These are phyloP conservation scores for Carex scoparia DNA, from an alignment of 176 grass and related monocot genomes.

Conservation along the genomic window DNA sequence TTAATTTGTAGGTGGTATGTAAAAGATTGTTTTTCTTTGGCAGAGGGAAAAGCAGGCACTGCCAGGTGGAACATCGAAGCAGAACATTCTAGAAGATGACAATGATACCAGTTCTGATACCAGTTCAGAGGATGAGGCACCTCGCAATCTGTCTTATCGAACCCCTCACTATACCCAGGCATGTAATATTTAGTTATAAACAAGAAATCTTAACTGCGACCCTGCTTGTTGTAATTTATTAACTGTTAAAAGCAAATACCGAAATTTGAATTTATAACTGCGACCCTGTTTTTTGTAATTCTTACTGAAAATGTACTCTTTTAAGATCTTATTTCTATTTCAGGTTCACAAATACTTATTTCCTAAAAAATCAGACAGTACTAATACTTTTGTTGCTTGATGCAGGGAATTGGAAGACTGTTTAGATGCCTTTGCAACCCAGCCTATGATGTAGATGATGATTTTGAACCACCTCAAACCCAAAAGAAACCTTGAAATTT, in stretches of 20 bases:
- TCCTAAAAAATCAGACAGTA: not conserved
- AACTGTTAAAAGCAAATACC: not conserved
- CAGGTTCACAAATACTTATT: not conserved
- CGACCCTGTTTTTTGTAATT: not conserved
- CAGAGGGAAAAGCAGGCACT: constrained; percentile 78
- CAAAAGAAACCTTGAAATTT: constrained; percentile 29
- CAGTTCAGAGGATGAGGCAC: constrained; percentile 69
- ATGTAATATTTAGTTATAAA: constrained; percentile 18
- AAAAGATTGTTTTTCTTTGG: not conserved
- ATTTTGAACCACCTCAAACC: constrained; percentile 52
- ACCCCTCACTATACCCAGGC: constrained; percentile 84
- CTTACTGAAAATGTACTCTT: not conserved
- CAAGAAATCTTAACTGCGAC: not conserved
- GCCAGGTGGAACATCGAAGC: constrained; percentile 54
- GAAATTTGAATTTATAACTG: not conserved
- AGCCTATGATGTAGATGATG: constrained; percentile 93
- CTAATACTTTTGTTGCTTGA: not conserved
- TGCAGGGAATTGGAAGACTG: constrained; percentile 92
- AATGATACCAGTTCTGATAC: constrained; percentile 67
- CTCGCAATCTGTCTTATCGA: constrained; percentile 48
- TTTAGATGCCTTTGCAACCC: constrained; percentile 97
- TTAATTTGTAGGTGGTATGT: constrained; percentile 1
- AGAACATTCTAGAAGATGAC: constrained; percentile 56
- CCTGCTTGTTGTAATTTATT: not conserved
- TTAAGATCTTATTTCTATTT: not conserved